These are phyloP conservation scores for Cladosporium austrohemisphaericum DNA, from an alignment of 2,329 filamentous ascomycete genomes.

Conservation along the genomic window DNA sequence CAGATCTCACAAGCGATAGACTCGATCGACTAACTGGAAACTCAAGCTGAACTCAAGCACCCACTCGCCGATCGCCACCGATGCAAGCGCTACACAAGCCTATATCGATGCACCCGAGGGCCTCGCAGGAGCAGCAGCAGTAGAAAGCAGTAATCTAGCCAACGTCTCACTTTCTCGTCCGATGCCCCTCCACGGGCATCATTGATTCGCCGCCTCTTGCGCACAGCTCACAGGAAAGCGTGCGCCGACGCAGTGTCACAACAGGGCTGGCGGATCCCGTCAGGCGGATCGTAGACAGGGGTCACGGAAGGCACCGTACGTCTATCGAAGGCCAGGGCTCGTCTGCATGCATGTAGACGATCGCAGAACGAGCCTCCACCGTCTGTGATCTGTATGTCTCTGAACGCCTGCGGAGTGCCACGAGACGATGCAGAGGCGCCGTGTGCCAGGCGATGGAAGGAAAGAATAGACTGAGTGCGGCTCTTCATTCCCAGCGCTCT, in stretches of 20 bases:
- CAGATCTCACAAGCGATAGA: slow-evolving; percentile 9
- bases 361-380: slow-evolving; percentile 1
- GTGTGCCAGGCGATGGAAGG: slow-evolving; percentile 8
- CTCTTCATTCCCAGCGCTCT: too few species aligned
- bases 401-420: slow-evolving; percentile 7
- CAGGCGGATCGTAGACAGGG: slow-evolving; percentile 12
- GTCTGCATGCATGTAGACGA: slow-evolving; percentile 6
- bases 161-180: slow-evolving; percentile 12
- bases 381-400: slow-evolving; percentile 9
- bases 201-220: slow-evolving; percentile 12
- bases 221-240: slow-evolving; percentile 7
- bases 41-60: background rate
- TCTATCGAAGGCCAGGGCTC: background rate
- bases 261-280: slow-evolving; percentile 13
- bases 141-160: background rate
- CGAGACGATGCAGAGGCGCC: slow-evolving; percentile 5
- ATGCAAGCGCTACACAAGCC: slow-evolving; percentile 10
- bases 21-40: slow-evolving; percentile 5
- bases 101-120: slow-evolving; percentile 2
- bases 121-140: background rate
- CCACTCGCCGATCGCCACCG: too few species aligned
- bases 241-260: slow-evolving; percentile 12
- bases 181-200: slow-evolving; percentile 4
- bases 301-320: background rate
- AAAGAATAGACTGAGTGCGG: background rate